These are phyloP conservation scores for Debaryomyces sp. DNA, from an alignment of 1,139 yeast species.

Conservation along the genomic window DNA sequence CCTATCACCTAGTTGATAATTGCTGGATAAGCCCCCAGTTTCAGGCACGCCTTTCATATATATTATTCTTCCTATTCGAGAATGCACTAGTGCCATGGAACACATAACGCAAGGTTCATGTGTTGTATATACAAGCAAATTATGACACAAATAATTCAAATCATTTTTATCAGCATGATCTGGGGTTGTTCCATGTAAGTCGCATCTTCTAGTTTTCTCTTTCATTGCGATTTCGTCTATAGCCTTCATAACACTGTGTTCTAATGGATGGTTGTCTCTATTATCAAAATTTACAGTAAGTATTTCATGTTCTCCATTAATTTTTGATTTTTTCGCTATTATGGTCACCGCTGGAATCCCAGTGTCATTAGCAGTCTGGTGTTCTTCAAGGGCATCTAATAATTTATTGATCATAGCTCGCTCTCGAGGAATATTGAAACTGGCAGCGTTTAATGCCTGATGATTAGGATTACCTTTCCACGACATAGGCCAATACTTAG, in stretches of 20 bases:
- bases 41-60: conserved; percentile 49
- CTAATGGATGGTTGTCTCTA: conserved; percentile 46
- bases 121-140: conserved; percentile 78
- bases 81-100: conserved; percentile 92
- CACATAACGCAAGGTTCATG: conserved; percentile 99
- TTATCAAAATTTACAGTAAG: conserved; percentile 25
- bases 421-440: conserved; percentile 50
- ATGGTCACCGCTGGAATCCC: conserved; percentile 21
- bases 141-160: conserved; percentile 68
- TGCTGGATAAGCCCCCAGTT: conserved; percentile 58
- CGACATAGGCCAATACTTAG: conserved; percentile 76
- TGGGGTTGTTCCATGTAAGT: conserved; percentile 11
- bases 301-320: conserved; percentile 16
- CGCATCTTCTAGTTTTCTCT: conserved; percentile 41
- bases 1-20: conserved; percentile 75
- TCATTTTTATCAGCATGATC: conserved; percentile 12
- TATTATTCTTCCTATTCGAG: conserved; percentile 72
- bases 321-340: conserved; percentile 22
- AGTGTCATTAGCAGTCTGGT: background rate
- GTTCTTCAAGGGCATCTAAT: conserved; percentile 13
- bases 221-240: conserved; percentile 59
- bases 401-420: conserved; percentile 35
- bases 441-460: conserved; percentile 60
- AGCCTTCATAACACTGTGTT: conserved; percentile 77
- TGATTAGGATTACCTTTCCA: conserved; percentile 94